Evolutionary conservation across 192 early-diverging fungal species (phyloP), one percentile per base, ranked within the genome.

Genomic region (Entomortierella beljakovae): DNA sequence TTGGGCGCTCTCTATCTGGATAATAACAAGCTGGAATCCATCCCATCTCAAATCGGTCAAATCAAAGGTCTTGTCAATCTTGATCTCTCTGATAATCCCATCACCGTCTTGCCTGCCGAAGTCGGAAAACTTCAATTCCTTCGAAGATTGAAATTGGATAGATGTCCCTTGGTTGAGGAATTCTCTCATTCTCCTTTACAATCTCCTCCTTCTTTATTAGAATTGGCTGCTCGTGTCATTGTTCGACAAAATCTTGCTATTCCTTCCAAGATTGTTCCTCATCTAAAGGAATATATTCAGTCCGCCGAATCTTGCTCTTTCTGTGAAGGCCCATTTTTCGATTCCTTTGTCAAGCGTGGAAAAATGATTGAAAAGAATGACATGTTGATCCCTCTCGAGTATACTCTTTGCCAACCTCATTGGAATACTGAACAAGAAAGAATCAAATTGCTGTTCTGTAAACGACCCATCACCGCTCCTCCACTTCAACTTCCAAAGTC

Each of bases 301-400:
- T 86, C 83, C 16, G 84, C 85, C 0, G 70, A 85, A 23, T 58
- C 66, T 23, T 96, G 95, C 74, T 83, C 89, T 8, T 94, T 90
- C 82, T 96, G 95, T 71, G 71, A 80, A 16, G 94, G 95, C 9
- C 95, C 95, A 11, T 94, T 90, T 62, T 92, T 94, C 72, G 90
- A 93, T 32, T 76, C 70, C 6, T 87, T 54, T 68, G 82, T 87
- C 9, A 82, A 75, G 29, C 87, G 93, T 26, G 81, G 87, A 35
- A 85, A 88, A 43, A 82, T 90, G 16, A 86, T 94, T 46, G 89
- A 90, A 52, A 89, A 92, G 43, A 73, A 70, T 13, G 84, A 86
- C 1, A 64, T 81, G 26, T 75, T 80, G 29, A 82, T 90, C 49
- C 85, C 91, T 0, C 67, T 92, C 22, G 93, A 94, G 75, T 92